A percentile compares a stretch with the other conserved stretches of the same genome.
These are phyloP conservation scores for Lasiodiplodia sp. DNA, from an alignment of 2,329 filamentous ascomycete genomes.

Conservation along the genomic window DNA sequence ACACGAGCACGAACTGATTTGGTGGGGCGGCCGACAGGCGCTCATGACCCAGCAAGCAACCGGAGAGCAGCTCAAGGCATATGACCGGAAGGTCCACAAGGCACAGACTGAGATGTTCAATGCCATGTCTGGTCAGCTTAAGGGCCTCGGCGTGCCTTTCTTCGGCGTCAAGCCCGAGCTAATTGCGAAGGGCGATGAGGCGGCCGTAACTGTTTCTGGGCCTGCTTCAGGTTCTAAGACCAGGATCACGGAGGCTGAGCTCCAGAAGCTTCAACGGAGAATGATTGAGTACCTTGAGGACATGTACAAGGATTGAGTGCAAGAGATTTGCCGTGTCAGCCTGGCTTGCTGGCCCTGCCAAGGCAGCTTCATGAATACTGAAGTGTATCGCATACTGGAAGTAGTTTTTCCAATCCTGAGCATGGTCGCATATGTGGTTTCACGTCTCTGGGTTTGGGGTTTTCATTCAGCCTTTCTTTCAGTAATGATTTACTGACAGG, in stretches of 20 bases:
- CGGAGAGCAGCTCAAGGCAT: conserved; percentile 61
- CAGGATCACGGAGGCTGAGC: conserved; percentile 41
- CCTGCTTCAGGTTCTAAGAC: conserved; percentile 20
- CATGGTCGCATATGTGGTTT: neutral
- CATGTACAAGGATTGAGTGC: conserved; percentile 46
- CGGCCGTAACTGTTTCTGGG: conserved; percentile 25
- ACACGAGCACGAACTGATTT: conserved; percentile 68
- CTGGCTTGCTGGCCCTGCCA: neutral
- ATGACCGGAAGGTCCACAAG: conserved; percentile 69
- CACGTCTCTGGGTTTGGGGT: neutral
- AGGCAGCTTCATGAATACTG: neutral
- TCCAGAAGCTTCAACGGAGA: conserved; percentile 42
- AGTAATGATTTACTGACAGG: neutral
- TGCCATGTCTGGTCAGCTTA: conserved; percentile 64
- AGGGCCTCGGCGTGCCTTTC: conserved; percentile 66
- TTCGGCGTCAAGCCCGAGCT: conserved; percentile 60
- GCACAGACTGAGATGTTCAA: conserved; percentile 66
- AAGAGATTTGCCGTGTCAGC: neutral
- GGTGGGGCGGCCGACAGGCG: conserved; percentile 43
- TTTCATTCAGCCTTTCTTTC: neutral
- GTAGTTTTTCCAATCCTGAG: neutral
- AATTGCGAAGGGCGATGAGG: conserved; percentile 43
- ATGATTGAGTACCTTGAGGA: conserved; percentile 50
- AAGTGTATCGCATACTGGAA: neutral
- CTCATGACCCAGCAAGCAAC: neutral